Conservation (phyloP, 208 protist species). For the Phytomonas sp. region DNA sequence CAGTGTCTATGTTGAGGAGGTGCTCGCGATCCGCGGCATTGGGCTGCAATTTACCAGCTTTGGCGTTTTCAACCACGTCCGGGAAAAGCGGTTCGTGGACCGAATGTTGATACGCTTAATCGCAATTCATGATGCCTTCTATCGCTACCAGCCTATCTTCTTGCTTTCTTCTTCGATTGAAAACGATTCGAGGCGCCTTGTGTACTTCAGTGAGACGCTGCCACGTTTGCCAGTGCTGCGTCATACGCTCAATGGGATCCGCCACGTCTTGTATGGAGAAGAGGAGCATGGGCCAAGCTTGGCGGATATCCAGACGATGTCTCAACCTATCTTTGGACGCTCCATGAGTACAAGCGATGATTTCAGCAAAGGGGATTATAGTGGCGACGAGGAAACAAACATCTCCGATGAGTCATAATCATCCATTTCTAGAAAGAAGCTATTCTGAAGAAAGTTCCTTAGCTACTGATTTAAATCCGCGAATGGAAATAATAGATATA, state of each 20-base stretch:
- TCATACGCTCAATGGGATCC: constrained; percentile 54
- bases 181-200: constrained; percentile 37
- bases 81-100: constrained; percentile 47
- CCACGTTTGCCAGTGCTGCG: constrained; percentile 67
- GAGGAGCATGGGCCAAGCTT: constrained; percentile 45
- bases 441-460: not conserved
- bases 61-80: constrained; percentile 48
- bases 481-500: not conserved
- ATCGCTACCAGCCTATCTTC: constrained; percentile 71
- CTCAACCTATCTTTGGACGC: not conserved
- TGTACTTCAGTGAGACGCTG: constrained; percentile 70
- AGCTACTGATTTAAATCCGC: not conserved
- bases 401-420: not conserved
- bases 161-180: constrained; percentile 75
- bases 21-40: constrained; percentile 66
- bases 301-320: constrained; percentile 31
- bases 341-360: not conserved
- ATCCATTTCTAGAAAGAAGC: not conserved
- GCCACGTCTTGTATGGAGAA: constrained; percentile 67
- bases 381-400: not conserved
- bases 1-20: constrained; percentile 61
- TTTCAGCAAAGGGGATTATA: not conserved
- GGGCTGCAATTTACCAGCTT: constrained; percentile 69
- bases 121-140: constrained; percentile 80
- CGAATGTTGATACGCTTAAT: constrained; percentile 54